phyloP scores from a whole-genome alignment of 2,329 filamentous ascomycete species.

The Hymenoscyphus infarciens region DNA sequence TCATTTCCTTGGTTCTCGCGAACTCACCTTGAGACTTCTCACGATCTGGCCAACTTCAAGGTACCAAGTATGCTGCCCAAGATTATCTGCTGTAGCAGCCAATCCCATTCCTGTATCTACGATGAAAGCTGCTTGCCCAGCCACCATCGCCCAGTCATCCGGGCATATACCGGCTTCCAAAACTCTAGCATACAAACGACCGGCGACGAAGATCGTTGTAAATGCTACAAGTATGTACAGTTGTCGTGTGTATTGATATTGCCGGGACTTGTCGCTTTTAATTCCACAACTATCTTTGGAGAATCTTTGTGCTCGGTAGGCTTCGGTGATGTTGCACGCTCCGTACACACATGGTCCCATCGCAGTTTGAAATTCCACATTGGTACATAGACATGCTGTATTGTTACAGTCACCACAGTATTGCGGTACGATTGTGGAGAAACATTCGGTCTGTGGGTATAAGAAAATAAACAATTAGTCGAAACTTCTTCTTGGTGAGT shows the following conservation, averaged over 20 bases:
- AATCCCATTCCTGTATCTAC: neutral
- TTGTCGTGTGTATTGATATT: neutral
- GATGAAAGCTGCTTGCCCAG: conserved; percentile 9
- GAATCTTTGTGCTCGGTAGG: conserved; percentile 11
- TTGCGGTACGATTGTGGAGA: conserved; percentile 11
- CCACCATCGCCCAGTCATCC: conserved; percentile 18
- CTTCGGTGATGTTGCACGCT: conserved; percentile 14
- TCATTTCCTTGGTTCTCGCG: too few relatives aligned
- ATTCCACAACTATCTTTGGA: conserved; percentile 14
- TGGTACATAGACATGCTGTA: conserved; percentile 16
- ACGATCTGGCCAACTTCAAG: neutral
- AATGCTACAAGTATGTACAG: conserved; percentile 12
- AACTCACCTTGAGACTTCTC: neutral
- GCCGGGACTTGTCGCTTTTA: conserved; percentile 15
- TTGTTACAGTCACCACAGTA: conserved; percentile 16
- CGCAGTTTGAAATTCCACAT: neutral
- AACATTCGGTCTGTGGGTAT: conserved; percentile 18
- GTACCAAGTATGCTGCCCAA: neutral
- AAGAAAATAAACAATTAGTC: neutral
- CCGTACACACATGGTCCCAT: conserved; percentile 12
- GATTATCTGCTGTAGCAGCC: neutral
- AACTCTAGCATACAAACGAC: conserved; percentile 9
- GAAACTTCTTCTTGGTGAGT: neutral
- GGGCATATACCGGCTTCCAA: conserved; percentile 14
- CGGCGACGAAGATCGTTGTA: conserved; percentile 10